Conservation (phyloP, 208 protist genomes). For the Wallacemonas collosoma region DNA sequence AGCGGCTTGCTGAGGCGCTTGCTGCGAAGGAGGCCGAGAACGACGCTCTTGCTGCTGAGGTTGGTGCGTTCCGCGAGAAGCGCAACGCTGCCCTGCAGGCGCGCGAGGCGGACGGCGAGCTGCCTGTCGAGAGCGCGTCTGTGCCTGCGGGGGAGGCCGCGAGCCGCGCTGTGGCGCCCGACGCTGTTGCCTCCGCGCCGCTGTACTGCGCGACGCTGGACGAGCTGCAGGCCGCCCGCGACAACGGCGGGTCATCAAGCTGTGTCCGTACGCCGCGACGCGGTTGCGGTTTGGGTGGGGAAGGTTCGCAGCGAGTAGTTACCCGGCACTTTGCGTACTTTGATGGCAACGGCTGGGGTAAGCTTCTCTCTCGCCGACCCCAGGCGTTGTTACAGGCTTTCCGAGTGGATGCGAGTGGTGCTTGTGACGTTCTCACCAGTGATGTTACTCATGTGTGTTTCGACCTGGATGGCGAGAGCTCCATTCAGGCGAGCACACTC, state of each 20-base stretch:
- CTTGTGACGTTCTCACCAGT: slow-evolving; percentile 19
- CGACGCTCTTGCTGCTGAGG: slow-evolving; percentile 18
- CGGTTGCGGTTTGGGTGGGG: slow-evolving; percentile 25
- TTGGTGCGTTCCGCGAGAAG: slow-evolving; percentile 36
- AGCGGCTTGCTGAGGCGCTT: slow-evolving; percentile 20
- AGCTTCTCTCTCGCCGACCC: slow-evolving; percentile 8
- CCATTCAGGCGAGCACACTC: neutral
- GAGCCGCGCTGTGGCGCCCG: slow-evolving; percentile 16
- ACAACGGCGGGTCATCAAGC: neutral
- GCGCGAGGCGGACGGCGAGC: slow-evolving; percentile 22
- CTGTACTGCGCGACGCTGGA: slow-evolving; percentile 33
- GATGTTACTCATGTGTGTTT: slow-evolving; percentile 16
- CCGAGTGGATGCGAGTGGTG: slow-evolving; percentile 12
- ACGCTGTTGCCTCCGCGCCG: slow-evolving; percentile 18
- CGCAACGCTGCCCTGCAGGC: slow-evolving; percentile 21
- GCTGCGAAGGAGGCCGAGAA: slow-evolving; percentile 12
- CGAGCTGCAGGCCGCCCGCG: slow-evolving; percentile 15
- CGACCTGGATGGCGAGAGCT: neutral
- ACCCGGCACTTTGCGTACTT: slow-evolving; percentile 18
- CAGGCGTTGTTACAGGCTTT: slow-evolving; percentile 22
- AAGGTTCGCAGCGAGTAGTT: slow-evolving; percentile 32
- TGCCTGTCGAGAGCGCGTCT: slow-evolving; percentile 5
- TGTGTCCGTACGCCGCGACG: slow-evolving; percentile 11
- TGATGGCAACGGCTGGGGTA: slow-evolving; percentile 21
- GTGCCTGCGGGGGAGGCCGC: slow-evolving; percentile 19